Evolutionary conservation across 345 rosid species (phyloP).

Genomic region (Kernera saxatilis): DNA sequence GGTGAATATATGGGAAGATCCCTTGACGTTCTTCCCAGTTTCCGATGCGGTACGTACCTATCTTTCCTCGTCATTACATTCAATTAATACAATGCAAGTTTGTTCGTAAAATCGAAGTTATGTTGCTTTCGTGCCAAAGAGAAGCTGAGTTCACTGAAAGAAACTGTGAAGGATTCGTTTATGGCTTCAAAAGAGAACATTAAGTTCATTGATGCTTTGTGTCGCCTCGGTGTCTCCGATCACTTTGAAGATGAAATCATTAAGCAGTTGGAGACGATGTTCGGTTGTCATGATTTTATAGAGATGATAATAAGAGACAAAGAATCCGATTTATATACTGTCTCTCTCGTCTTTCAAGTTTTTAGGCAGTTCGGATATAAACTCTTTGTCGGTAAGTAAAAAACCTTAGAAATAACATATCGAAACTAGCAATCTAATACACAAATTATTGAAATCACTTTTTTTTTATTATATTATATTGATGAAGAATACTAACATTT

Average conservation of each 20-base stretch:
- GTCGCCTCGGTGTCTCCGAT: constrained; percentile 20
- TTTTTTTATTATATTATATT: too few relatives aligned
- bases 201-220: background rate
- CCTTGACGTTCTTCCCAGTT: background rate
- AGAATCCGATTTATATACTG: background rate
- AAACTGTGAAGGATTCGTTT: background rate
- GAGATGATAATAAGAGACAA: background rate
- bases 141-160: background rate
- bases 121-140: background rate
- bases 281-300: background rate
- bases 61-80: background rate
- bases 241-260: constrained; percentile 1
- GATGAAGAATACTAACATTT: too few relatives aligned
- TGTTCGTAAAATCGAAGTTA: background rate
- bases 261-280: background rate
- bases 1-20: constrained; percentile 6
- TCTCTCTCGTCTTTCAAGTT: constrained; percentile 6
- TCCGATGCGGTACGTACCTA: background rate
- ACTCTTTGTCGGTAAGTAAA: background rate
- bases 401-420: too few relatives aligned
- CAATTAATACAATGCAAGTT: background rate
- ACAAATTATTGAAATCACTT: too few relatives aligned
- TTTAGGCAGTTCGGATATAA: constrained; percentile 12
- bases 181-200: constrained; percentile 8
- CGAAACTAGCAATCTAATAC: background rate